These are phyloP conservation scores for Neoboletus subvelutipes DNA, from an alignment of 768 basidiomycete species.

Conservation along the genomic window DNA sequence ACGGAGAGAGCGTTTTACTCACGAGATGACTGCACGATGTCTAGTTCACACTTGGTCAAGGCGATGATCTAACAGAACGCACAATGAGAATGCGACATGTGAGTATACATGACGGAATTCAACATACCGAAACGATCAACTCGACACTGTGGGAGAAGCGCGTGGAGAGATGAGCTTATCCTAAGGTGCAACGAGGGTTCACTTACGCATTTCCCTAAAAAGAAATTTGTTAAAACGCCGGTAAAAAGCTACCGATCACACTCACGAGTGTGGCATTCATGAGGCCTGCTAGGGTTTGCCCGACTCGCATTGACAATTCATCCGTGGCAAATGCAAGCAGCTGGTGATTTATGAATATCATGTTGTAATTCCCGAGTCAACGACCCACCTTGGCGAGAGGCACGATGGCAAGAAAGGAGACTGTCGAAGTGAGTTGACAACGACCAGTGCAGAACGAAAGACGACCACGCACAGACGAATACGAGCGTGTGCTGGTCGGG, in stretches of 20 bases:
- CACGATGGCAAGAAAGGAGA: constrained; percentile 79
- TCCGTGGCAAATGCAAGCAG: constrained; percentile 84
- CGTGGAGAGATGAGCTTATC: not conserved
- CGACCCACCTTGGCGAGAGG: constrained; percentile 70
- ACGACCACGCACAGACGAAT: constrained; percentile 64
- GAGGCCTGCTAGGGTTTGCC: constrained; percentile 80
- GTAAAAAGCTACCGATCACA: not conserved
- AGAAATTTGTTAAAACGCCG: not conserved
- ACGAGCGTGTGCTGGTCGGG: constrained; percentile 55
- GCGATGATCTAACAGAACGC: constrained; percentile 61
- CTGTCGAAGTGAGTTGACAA: constrained; percentile 34
- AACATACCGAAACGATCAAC: constrained; percentile 64
- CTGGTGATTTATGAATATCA: constrained; percentile 34
- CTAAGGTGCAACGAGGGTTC: not conserved
- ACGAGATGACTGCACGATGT: constrained; percentile 81
- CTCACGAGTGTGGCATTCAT: constrained; percentile 81
- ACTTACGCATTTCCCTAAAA: constrained; percentile 34
- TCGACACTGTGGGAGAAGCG: constrained; percentile 40
- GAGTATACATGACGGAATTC: not conserved
- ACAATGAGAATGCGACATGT: not conserved
- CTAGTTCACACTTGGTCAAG: constrained; percentile 75
- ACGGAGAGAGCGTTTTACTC: constrained; percentile 24
- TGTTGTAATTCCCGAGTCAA: not conserved
- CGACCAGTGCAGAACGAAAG: not conserved
- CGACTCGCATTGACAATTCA: constrained; percentile 77